Evolutionary conservation across 495 filamentous ascomycete species (phyloP).

Genomic region (Parmelia sp.): DNA sequence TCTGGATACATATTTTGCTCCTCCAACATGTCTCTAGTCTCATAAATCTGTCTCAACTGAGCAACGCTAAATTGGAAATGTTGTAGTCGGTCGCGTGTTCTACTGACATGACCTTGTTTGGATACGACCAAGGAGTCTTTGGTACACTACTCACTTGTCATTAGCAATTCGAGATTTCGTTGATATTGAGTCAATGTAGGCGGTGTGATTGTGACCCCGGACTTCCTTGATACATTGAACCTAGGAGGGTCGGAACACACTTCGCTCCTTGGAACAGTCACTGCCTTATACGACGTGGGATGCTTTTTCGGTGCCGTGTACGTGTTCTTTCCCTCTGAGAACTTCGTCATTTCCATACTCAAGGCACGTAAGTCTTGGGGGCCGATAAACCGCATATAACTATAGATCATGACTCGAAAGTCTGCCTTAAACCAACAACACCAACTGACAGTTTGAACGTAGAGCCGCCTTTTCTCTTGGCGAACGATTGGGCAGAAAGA

Average conservation of each 20-base stretch:
- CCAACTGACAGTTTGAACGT: conserved; percentile 14
- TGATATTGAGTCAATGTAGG: conserved; percentile 27
- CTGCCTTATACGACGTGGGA: conserved; percentile 56
- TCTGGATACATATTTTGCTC: background rate
- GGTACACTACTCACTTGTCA: conserved; percentile 25
- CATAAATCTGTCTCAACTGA: background rate
- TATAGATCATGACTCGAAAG: background rate
- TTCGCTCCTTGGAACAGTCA: conserved; percentile 50
- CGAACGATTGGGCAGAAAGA: conserved; percentile 53
- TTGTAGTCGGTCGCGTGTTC: conserved; percentile 43
- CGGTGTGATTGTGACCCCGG: conserved; percentile 50
- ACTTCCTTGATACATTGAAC: conserved; percentile 50
- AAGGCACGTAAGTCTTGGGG: background rate
- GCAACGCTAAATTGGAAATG: conserved; percentile 1
- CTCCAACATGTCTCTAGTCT: background rate
- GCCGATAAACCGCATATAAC: background rate
- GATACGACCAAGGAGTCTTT: conserved; percentile 56
- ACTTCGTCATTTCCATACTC: background rate
- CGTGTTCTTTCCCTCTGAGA: background rate
- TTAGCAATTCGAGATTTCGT: conserved; percentile 15
- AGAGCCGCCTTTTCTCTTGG: conserved; percentile 54
- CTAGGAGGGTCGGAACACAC: conserved; percentile 44
- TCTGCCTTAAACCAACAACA: background rate
- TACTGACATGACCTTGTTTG: conserved; percentile 54
- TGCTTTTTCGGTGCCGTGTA: conserved; percentile 20